Percentiles rank a stretch among this genome's conserved stretches.
Conservation (phyloP, 1,284 basidiomycete genomes). For the Caloboletus firmus region DNA sequence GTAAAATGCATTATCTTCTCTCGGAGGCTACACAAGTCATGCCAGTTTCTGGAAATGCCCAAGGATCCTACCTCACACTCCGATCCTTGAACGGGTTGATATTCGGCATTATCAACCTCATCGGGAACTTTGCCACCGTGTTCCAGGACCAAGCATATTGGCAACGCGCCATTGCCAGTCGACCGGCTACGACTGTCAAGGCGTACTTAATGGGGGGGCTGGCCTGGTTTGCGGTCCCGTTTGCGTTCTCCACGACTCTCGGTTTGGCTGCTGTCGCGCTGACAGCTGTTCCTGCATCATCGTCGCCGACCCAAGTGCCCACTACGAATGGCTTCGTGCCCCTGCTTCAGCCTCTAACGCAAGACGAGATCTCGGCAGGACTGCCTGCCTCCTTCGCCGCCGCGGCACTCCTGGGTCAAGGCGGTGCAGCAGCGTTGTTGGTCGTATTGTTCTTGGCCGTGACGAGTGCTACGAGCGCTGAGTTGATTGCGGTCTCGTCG, state of each 20-base stretch:
- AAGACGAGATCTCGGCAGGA: constrained; percentile 77
- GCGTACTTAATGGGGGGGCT: constrained; percentile 89
- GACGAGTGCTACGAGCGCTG: constrained; percentile 84
- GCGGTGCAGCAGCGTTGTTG: constrained; percentile 70
- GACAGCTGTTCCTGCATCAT: constrained; percentile 29
- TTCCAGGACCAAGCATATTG: constrained; percentile 78
- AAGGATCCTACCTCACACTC: constrained; percentile 77
- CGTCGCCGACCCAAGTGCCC: constrained; percentile 23
- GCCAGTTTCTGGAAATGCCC: constrained; percentile 65
- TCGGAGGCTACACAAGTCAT: constrained; percentile 43
- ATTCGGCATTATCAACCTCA: constrained; percentile 87
- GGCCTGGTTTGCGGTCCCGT: constrained; percentile 86
- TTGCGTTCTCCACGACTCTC: constrained; percentile 77
- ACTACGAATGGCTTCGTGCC: constrained; percentile 52
- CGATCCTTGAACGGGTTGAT: constrained; percentile 79
- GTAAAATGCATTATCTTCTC: constrained; percentile 60
- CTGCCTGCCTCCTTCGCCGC: constrained; percentile 83
- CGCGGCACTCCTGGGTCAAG: constrained; percentile 73
- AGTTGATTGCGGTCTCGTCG: constrained; percentile 85
- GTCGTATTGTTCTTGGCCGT: constrained; percentile 80
- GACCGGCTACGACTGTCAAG: constrained; percentile 81
- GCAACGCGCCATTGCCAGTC: constrained; percentile 87
- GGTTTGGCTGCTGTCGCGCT: constrained; percentile 83
- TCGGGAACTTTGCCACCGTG: constrained; percentile 82
- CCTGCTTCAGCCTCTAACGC: constrained; percentile 57